Base-by-base conservation (phyloP, 2,329 filamentous ascomycete genomes). In the Ceratocystis albifundus region DNA sequence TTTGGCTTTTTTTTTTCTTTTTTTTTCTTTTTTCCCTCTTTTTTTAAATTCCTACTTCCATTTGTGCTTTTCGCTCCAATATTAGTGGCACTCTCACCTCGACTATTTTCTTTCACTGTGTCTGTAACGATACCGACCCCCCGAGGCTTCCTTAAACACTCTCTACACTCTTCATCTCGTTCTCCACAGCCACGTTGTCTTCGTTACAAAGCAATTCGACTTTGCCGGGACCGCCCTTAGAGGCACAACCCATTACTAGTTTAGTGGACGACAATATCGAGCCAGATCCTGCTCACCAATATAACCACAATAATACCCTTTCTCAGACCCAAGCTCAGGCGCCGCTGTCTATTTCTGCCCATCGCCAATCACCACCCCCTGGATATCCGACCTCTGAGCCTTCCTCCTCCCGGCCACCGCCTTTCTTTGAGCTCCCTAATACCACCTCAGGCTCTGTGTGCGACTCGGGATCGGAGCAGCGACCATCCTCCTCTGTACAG, bases 361-460 rank as follows among this genome's bases (percentile, higher is more conserved):
- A 62, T 46, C 50, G 57, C 46, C 63, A 59, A 44, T 30, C 80
- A 67, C 83, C 82, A 64, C 84, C 84, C 70, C 84, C 84, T 64
- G 80, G 80, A 72, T 86, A 86, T 74, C 82, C 82, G 68, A 75
- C 76, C 68, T 81, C 80, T 66, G 82, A 84, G 74, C 76, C 80
- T 45, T 77, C 77, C 67, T 80, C 79, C 62, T 77, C 77, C 53
- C 82, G 82, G 66, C 84, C 83, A 69, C 80, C 84, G 41, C 86
- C 86, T 72, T 85, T 81, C 67, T 84, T 82, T 68, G 61, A 68
- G 44, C 44, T 68, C 46, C 80, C 85, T 74, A 85, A 82, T 74
- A 76, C 77, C 50, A 76, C 76, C 69, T 69, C 70, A 20, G 70
- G 71, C 68, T 74, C 77, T 73, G 73, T 74, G 66, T 74, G 73